Percentiles rank a stretch among this genome's conserved stretches.
Conservation (phyloP, 2,329 filamentous ascomycete species). For the Colletotrichum sp. region DNA sequence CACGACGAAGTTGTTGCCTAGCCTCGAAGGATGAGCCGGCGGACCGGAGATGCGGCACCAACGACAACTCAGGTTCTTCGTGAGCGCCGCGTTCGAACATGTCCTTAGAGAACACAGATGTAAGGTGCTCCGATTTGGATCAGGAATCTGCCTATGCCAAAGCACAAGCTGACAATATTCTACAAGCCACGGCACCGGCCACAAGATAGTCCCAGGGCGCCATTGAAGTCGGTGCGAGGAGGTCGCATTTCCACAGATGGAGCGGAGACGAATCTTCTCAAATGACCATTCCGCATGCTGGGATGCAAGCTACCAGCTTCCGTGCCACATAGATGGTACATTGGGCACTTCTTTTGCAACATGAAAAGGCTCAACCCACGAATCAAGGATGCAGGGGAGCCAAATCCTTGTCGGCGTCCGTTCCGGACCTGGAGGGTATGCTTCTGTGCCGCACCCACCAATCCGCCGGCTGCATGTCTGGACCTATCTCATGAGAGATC, state of each 20-base stretch:
- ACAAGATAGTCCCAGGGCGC: neutral
- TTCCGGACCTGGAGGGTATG: constrained; percentile 1
- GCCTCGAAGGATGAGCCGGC: constrained; percentile 6
- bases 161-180: neutral
- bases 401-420: neutral
- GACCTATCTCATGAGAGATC: neutral
- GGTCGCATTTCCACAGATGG: neutral
- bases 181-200: neutral
- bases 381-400: neutral
- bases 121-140: neutral
- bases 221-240: neutral
- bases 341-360: neutral
- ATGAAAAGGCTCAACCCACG: neutral
- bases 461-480: neutral
- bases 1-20: neutral
- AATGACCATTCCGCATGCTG: neutral
- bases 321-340: neutral
- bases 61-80: neutral
- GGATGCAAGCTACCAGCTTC: neutral
- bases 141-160: neutral
- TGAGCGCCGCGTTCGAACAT: neutral
- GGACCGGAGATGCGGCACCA: neutral
- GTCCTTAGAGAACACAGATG: neutral
- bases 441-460: constrained; percentile 4
- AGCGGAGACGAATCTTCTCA: neutral